Evolutionary conservation across 345 rosid species (phyloP).

Genomic region (Cochlearia excelsa): DNA sequence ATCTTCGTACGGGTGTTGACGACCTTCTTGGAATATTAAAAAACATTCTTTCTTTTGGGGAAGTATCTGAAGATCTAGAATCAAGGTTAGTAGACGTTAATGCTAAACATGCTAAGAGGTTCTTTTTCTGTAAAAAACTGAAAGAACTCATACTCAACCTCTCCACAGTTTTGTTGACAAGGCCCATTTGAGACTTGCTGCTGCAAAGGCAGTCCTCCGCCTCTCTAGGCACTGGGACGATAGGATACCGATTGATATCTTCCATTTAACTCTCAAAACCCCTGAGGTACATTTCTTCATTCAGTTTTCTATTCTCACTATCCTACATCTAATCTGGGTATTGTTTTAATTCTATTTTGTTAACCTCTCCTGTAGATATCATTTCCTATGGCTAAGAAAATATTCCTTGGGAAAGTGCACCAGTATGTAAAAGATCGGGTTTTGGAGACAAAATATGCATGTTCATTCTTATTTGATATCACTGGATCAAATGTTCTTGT

Average conservation of each 20-base stretch:
- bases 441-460: conserved; percentile 83
- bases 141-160: conserved; percentile 22
- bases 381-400: conserved; percentile 72
- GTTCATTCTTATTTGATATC: conserved; percentile 64
- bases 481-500: conserved; percentile 47
- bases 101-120: conserved; percentile 18
- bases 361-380: conserved; percentile 50
- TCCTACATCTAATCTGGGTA: conserved; percentile 17
- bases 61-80: conserved; percentile 63
- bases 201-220: conserved; percentile 94
- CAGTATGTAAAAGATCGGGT: conserved; percentile 83
- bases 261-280: conserved; percentile 64
- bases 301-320: not conserved
- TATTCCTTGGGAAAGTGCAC: conserved; percentile 78
- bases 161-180: conserved; percentile 73
- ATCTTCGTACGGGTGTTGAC: conserved; percentile 81
- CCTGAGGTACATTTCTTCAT: conserved; percentile 57
- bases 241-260: conserved; percentile 73
- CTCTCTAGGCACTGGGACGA: conserved; percentile 87
- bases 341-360: conserved; percentile 9
- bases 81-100: conserved; percentile 58
- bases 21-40: conserved; percentile 61
- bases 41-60: conserved; percentile 70
- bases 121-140: conserved; percentile 6
- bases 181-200: conserved; percentile 87